Conservation (phyloP, 148 eudicot species). For the Polygonum aviculare region DNA sequence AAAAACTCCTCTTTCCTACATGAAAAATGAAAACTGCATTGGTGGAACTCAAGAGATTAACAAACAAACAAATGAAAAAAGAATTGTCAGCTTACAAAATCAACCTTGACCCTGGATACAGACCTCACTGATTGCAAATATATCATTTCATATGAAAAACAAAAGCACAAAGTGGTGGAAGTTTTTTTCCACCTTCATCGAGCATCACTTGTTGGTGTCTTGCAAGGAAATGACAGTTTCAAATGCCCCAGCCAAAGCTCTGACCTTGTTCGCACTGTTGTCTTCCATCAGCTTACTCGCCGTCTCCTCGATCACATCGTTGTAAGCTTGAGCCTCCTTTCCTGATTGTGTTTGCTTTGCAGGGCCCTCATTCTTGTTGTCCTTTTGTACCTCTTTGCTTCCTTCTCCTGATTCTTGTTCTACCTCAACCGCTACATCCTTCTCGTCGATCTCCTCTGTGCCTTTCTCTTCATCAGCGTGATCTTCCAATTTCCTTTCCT, state of each 20-base stretch:
- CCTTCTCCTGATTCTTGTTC: not conserved
- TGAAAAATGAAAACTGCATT: not conserved
- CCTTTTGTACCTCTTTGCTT: not conserved
- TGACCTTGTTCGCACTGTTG: not conserved
- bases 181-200: not conserved
- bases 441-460: not conserved
- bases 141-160: too few species aligned
- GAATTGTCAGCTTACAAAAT: not conserved
- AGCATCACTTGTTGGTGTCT: not conserved
- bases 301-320: not conserved
- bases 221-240: slow-evolving; percentile 1
- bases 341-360: not conserved
- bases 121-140: too few species aligned
- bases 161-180: not conserved
- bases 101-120: too few species aligned
- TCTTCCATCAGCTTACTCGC: not conserved
- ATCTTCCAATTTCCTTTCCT: not conserved
- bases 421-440: not conserved
- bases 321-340: not conserved
- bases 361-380: not conserved
- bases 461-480: not conserved
- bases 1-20: not conserved
- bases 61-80: not conserved
- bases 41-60: not conserved
- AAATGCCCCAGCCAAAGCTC: not conserved